Base-by-base conservation (phyloP, 169 alveolate species). In the Blepharisma undulans region DNA sequence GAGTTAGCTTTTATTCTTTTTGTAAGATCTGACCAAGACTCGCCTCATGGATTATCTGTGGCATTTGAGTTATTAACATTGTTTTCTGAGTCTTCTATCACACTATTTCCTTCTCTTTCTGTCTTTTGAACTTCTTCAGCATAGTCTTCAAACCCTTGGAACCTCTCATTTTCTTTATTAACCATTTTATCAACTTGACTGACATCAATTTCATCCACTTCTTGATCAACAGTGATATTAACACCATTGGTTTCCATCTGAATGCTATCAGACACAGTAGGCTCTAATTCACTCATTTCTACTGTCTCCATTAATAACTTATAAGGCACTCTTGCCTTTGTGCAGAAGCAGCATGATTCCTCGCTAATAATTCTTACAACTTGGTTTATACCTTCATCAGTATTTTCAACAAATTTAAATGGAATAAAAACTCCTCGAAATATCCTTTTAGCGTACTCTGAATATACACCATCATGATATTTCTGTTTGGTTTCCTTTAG, bases 241-340 rank as follows among this genome's bases (percentile, higher is more conserved):
- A 4, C 76, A 10, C 34, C 34, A 12, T 22, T 27, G 36, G 72
- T 36, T 22, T 22, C 89, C 19, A 10, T 22, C 34, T 10, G 8
- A 21, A 7, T 19, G 14, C 36, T 27, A 2, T 82, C 77, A 18
- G 74, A 29, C 14, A 10, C 19, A 12, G 16, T 80, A 61, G 87
- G 61, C n/a, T 87, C 91, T 10, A 27, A 22, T 87, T 87, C 85
- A 4, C 19, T 25, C 12, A 88, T 88, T 14, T 30, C 27, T 16
- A 88, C 25, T 6, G 78, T 33, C 34, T 88, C 92, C 12, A 88
- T 25, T 5, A 76, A 14, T 5, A 88, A n/a, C 34, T 76, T 88
- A 33, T 88, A 88, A 19, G 92, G 92, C 7, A 88, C 92, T 88
- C 92, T 33, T 76, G 85, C 85, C 34, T 88, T 88, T 7, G 92